A percentile compares a stretch with the other conserved stretches of the same genome.
Evolutionary conservation across 257 asterid genomes (phyloP).

Genomic region (Solanum phureja): DNA sequence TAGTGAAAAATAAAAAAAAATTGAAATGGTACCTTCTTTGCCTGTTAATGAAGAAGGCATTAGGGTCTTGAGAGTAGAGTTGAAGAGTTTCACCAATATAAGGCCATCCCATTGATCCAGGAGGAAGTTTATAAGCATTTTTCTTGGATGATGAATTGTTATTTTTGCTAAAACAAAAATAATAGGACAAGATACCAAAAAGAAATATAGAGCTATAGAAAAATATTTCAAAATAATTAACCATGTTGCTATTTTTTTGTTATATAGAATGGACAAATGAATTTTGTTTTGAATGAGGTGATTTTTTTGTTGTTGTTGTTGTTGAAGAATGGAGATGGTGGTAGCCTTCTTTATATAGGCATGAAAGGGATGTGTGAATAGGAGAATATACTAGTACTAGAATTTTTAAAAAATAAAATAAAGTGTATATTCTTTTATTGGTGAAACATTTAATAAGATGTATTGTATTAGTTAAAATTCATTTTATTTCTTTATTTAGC

Average conservation of each 20-base stretch:
- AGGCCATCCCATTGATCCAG: constrained; percentile 95
- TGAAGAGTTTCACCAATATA: constrained; percentile 73
- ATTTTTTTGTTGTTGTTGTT: neutral
- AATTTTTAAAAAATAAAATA: neutral
- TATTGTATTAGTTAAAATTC: neutral
- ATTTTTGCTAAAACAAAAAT: constrained; percentile 3
- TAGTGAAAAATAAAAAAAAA: neutral
- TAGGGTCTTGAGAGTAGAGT: constrained; percentile 74
- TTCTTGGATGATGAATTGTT: constrained; percentile 2
- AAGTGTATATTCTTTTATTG: neutral
- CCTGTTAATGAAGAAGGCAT: constrained; percentile 39
- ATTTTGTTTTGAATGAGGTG: neutral
- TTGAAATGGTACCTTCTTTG: constrained; percentile 38
- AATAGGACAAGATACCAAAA: constrained; percentile 3
- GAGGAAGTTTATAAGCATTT: constrained; percentile 42
- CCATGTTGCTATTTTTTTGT: constrained; percentile 9
- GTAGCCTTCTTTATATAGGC: neutral
- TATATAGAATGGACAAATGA: neutral
- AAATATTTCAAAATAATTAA: constrained; percentile 1
- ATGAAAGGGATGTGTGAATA: neutral
- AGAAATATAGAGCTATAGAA: constrained; percentile 13
- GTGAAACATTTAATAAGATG: neutral
- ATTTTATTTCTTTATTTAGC: neutral
- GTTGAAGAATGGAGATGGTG: neutral
- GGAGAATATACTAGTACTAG: neutral